Conservation (phyloP, 1,139 yeast genomes). For the Candida tetrigidarum region DNA sequence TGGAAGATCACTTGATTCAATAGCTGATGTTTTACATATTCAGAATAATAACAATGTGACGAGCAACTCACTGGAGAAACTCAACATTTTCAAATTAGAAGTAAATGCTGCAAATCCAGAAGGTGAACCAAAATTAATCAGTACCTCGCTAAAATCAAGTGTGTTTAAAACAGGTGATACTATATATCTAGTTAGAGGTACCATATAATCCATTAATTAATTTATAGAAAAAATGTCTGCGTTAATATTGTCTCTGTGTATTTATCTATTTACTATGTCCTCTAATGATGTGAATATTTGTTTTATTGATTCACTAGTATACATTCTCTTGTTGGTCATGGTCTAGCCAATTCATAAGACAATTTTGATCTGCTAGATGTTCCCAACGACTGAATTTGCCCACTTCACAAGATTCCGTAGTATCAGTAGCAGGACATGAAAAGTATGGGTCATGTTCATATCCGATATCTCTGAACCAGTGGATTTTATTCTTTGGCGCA, state of each 20-base stretch:
- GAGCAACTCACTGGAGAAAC: constrained; percentile 41
- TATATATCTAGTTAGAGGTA: constrained; percentile 62
- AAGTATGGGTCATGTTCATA: constrained; percentile 75
- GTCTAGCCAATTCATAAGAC: constrained; percentile 75
- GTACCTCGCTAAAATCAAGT: constrained; percentile 15
- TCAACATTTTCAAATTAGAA: constrained; percentile 48
- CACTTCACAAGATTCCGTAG: constrained; percentile 30
- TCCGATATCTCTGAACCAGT: constrained; percentile 91
- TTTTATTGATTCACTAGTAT: too few species aligned
- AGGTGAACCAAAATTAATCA: constrained; percentile 25
- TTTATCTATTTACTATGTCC: too few species aligned
- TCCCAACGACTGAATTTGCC: constrained; percentile 40
- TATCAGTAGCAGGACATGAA: constrained; percentile 63
- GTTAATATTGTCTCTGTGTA: background rate
- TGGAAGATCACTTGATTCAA: constrained; percentile 76
- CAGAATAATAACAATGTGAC: constrained; percentile 60
- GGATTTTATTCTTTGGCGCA: constrained; percentile 69
- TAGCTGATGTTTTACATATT: constrained; percentile 58
- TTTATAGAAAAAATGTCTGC: too few species aligned
- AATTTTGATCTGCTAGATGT: constrained; percentile 64
- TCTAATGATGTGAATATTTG: background rate
- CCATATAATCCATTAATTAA: constrained; percentile 18
- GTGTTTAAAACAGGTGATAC: constrained; percentile 53
- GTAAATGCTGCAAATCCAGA: constrained; percentile 19
- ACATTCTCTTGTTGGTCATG: constrained; percentile 25